A percentile compares a stretch with the other conserved stretches of the same genome.
phyloP scores from a whole-genome alignment of 257 asterid species.

The Solanum commersonii region DNA sequence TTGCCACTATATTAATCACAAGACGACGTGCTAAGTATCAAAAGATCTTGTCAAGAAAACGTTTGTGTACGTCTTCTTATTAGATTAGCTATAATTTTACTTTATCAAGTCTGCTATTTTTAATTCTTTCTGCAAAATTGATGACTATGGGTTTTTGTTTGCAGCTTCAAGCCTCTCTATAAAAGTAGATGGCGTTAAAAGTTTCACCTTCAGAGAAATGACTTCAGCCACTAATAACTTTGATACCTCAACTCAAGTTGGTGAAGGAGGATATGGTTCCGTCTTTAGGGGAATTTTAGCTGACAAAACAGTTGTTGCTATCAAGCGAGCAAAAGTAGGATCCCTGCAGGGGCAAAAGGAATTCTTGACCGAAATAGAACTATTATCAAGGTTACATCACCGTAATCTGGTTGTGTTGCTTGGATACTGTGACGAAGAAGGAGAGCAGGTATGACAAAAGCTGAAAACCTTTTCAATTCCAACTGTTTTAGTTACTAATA shows the following conservation, averaged over 20 bases:
- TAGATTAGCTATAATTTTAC: not conserved
- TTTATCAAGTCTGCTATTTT: not conserved
- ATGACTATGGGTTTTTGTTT: not conserved
- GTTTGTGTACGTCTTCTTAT: conserved; percentile 13
- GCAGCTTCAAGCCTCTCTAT: conserved; percentile 29
- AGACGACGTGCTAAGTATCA: conserved; percentile 12
- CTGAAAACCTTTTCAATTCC: not conserved
- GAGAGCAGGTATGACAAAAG: conserved; percentile 53
- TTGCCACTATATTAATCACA: conserved; percentile 14
- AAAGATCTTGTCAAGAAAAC: conserved; percentile 12
- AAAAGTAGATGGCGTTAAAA: conserved; percentile 30
- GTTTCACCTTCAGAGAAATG: conserved; percentile 30
- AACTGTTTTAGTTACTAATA: not conserved
- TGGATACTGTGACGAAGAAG: conserved; percentile 73
- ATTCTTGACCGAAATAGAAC: conserved; percentile 35
- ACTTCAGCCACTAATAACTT: conserved; percentile 22
- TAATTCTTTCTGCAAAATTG: not conserved
- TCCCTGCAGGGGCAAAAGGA: conserved; percentile 40
- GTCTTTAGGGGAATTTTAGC: conserved; percentile 26
- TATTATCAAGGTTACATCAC: conserved; percentile 38
- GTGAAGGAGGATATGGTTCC: conserved; percentile 40
- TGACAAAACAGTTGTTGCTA: conserved; percentile 24
- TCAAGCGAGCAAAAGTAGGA: conserved; percentile 36
- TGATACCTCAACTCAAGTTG: conserved; percentile 23
- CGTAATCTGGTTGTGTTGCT: conserved; percentile 32